A percentile compares a stretch with the other conserved stretches of the same genome.
Evolutionary conservation across 1,284 basidiomycete genomes (phyloP).

Genomic region (Pterula multifida): DNA sequence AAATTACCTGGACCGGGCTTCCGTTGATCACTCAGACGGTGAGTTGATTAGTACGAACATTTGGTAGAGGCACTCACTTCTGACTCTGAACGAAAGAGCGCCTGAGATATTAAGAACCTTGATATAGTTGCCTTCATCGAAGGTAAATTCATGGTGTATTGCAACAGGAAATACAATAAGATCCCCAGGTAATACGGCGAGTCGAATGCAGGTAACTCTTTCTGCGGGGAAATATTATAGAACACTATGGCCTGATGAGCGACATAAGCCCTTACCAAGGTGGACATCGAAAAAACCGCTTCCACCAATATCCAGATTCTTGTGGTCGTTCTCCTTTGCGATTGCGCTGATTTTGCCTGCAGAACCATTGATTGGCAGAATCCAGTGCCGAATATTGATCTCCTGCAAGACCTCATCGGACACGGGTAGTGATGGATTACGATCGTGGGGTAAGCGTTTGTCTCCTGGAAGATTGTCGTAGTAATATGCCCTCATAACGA

Average conservation of each 20-base stretch:
- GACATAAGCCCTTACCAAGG: conserved; percentile 29
- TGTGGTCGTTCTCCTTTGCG: conserved; percentile 59
- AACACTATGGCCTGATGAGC: background rate
- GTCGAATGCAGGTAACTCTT: conserved; percentile 61
- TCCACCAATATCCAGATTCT: conserved; percentile 69
- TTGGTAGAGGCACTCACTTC: no score
- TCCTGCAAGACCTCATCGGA: conserved; percentile 31
- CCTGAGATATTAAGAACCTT: conserved; percentile 67
- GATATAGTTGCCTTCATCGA: conserved; percentile 58
- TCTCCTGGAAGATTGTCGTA: conserved; percentile 69
- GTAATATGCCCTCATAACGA: conserved; percentile 67
- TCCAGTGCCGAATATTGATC: conserved; percentile 53
- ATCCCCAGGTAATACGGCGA: conserved; percentile 59
- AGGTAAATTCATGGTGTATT: conserved; percentile 80
- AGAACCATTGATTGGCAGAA: conserved; percentile 46
- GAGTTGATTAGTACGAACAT: no score
- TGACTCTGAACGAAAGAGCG: no score
- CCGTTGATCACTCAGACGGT: no score
- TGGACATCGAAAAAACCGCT: conserved; percentile 81
- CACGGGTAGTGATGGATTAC: conserved; percentile 37
- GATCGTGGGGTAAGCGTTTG: conserved; percentile 68
- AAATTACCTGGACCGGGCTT: no score
- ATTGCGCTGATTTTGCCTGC: conserved; percentile 42
- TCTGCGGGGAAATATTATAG: conserved; percentile 21
- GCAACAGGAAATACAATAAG: conserved; percentile 65